Conservation (phyloP, 2,329 filamentous ascomycete species). For the Macrophomina tecta region DNA sequence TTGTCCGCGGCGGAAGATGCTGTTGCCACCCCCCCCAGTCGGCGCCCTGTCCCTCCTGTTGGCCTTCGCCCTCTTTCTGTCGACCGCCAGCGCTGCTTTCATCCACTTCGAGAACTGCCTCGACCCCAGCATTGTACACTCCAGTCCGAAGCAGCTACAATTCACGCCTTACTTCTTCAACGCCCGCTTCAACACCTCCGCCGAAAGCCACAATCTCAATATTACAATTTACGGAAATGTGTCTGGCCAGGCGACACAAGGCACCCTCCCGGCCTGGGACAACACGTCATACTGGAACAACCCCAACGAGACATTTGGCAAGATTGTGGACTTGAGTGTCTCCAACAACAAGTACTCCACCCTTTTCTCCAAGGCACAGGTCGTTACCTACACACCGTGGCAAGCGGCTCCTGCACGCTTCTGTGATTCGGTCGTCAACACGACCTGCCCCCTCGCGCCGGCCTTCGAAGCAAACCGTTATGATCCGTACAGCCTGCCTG, state of each 20-base stretch:
- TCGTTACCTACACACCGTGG: constrained; percentile 78
- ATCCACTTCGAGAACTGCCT: constrained; percentile 88
- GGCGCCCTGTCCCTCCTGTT: constrained; percentile 7
- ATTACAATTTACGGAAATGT: constrained; percentile 92
- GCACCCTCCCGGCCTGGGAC: constrained; percentile 64
- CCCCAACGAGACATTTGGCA: constrained; percentile 68
- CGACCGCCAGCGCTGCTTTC: constrained; percentile 54
- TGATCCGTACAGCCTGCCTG: constrained; percentile 65
- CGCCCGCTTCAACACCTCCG: constrained; percentile 71
- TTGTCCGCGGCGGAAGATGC: constrained; percentile 24
- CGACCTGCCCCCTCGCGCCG: constrained; percentile 75
- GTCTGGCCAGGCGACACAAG: constrained; percentile 68
- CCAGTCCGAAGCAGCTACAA: constrained; percentile 70
- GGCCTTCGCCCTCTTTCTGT: background rate
- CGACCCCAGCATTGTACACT: constrained; percentile 61
- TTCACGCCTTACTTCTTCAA: constrained; percentile 78
- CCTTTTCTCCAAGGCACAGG: constrained; percentile 71
- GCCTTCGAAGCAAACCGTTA: constrained; percentile 67
- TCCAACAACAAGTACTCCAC: constrained; percentile 71
- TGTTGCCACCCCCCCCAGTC: background rate
- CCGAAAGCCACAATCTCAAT: constrained; percentile 68
- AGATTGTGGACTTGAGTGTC: constrained; percentile 72
- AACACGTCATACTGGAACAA: constrained; percentile 68
- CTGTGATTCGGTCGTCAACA: constrained; percentile 67
- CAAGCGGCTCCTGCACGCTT: constrained; percentile 63